Base-by-base conservation (phyloP, 2,329 filamentous ascomycete genomes). In the Aureobasidium sp. region DNA sequence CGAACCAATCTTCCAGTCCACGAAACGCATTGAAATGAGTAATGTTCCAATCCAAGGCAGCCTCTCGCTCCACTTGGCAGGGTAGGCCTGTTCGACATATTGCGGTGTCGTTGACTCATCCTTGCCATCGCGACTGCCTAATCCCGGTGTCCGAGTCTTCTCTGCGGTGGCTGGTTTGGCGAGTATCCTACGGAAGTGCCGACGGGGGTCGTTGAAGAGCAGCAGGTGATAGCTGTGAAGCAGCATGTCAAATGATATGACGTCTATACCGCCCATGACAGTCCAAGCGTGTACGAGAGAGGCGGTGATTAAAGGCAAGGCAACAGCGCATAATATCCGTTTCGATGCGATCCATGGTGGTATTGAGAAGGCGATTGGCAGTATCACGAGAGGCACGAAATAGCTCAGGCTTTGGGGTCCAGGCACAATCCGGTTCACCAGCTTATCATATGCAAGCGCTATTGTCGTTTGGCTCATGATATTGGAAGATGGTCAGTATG, bases 331-430 rank as follows among this genome's bases (percentile, higher is more conserved):
- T 53, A 59, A n/a, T 37, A 32, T 6, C 25, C 50, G 44, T 13
- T 61, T 61, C 9, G 63, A 62, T 6, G 44, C 37, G 1, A 61
- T 55, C 37, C 39, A 66, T 32, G 67, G 69, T 3, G 69, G 69
- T n/a, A 66, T 64, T 2, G 67, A 62, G 2, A 72, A 64, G 14
- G 67, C 66, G 16, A 67, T 59, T 16, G 66, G 67, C 16, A 70
- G 61, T 3, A 72, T 61, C 14, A 69, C 14, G 2, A 64, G 62
- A 13, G 69, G 65, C 10, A 70, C 32, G 55, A 71, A 68, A 60
- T 70, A 71, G 36, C 65, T 68, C 27, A 66, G 16, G 44, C 65
- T 67, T 36, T 65, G 66, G 8, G 69, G 69, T 14, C 69, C 70
- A 6, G 70, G 70, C 9, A 70, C 61, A 37, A 71, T 64, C 41